Conservation (phyloP, 2,329 filamentous ascomycete genomes). For the Arthroderma sp. region DNA sequence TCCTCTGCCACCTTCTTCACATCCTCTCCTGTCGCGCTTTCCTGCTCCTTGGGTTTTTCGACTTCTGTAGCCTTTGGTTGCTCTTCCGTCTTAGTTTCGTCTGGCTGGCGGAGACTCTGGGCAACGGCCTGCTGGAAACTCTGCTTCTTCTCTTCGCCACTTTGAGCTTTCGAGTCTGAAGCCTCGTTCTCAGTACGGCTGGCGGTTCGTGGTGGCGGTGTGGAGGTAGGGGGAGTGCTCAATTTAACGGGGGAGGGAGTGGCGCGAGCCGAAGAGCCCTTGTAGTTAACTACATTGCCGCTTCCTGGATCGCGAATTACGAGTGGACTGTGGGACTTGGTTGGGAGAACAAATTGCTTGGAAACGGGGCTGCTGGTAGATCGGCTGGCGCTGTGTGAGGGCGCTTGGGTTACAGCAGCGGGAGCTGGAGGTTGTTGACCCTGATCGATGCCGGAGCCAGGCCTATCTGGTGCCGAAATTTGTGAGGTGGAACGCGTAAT, state of each 20-base stretch:
- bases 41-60: slow-evolving; percentile 15
- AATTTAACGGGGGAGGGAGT: slow-evolving; percentile 42
- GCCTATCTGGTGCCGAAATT: slow-evolving; percentile 55
- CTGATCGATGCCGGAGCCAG: slow-evolving; percentile 48
- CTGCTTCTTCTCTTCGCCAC: slow-evolving; percentile 66
- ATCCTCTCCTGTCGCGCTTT: slow-evolving; percentile 10
- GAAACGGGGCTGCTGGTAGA: slow-evolving; percentile 47
- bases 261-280: slow-evolving; percentile 45
- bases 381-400: slow-evolving; percentile 39
- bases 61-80: slow-evolving; percentile 14
- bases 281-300: slow-evolving; percentile 62
- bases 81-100: slow-evolving; percentile 11
- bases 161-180: slow-evolving; percentile 62
- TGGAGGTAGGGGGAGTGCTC: slow-evolving; percentile 52
- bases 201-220: slow-evolving; percentile 63
- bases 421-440: slow-evolving; percentile 38
- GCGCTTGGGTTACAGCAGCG: slow-evolving; percentile 5
- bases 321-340: slow-evolving; percentile 57
- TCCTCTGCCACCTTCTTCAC: slow-evolving; percentile 15
- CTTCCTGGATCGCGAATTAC: slow-evolving; percentile 74
- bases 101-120: slow-evolving; percentile 30
- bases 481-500: slow-evolving; percentile 81
- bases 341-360: slow-evolving; percentile 50
- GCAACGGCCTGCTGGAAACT: slow-evolving; percentile 49
- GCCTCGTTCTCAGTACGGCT: slow-evolving; percentile 49